Base-by-base conservation (phyloP, 495 filamentous ascomycete species). In the Astrocystis sublimbata region DNA sequence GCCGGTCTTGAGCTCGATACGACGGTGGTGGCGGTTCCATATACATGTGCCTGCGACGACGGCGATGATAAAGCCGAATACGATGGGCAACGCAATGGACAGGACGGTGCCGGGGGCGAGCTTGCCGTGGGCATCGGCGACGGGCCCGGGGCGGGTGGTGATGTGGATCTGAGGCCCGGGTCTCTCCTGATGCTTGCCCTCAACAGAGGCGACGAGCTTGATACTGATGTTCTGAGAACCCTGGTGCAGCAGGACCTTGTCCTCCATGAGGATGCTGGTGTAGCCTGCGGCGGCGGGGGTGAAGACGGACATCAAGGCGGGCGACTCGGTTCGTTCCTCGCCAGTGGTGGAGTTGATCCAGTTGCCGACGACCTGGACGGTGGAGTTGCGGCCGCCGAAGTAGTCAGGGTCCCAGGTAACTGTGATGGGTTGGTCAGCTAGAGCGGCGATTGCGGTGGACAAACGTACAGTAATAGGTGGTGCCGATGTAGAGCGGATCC, bases 381-480 rank as follows among this genome's bases (percentile, higher is more conserved):
- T 73, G 5, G 69, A 67, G 62, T 77, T 76, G n/a, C 57, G 65
- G n/a, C 42, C 50, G 17, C 60, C 57, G 68, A 79, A 79, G 68
- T 66, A 76, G n/a, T 66, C 50, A 0, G 78, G 66, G 64, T 81
- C 76, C 79, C 79, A 80, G 17, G 73, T 77, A 26, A 80, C 79
- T 81, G 41, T 31, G 26, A 28, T 33, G 10, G 1, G 47, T 69
- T 15, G 67, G 62, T 35, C 12, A 30, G n/a, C 19, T 23, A 60
- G 19, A 35, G 21, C 17, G 19, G 33, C 28, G 28, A 1, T 4
- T 0, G 2, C 8, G 24, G 23, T 26, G 53, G n/a, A 1, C n/a
- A 1, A 5, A n/a, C 75, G 6, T 65, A 81, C 78, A 68, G 57
- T 77, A 79, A 54, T 80, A 75, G 1, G 65, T 73, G 6, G 54